Base-by-base conservation (phyloP, 768 basidiomycete species). In the Pleurotus eryngii region DNA sequence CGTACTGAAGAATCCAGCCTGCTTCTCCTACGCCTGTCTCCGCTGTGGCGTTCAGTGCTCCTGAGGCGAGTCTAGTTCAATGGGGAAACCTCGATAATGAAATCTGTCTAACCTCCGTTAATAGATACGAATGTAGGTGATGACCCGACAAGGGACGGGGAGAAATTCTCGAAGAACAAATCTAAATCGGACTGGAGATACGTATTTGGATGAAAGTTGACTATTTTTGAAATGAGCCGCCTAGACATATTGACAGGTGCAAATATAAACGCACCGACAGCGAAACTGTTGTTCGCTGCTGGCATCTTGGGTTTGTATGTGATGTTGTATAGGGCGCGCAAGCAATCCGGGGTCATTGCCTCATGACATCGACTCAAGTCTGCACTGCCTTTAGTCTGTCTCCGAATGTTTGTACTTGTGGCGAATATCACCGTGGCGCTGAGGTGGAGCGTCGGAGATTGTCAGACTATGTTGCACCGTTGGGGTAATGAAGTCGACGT, bases 1-100 rank as follows among this genome's bases (percentile, higher is more conserved):
- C 68, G 55, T 79, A 80, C 60, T 81, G 69, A 5, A 82, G 65
- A 57, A 79, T 78, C 55, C 78, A 72, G 47, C 74, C 72, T 30
- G 70, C 70, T 59, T 81, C 81, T 18, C 72, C 75, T 55, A 76
- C 73, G 55, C 57, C 58, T 15, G 65, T 59, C 7, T 58, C 56
- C 5, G 59, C 39, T 38, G 66, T 61, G 27, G 63, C 47, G 20
- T 61, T 65, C 40, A 64, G 46, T 20, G 55, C 58, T 22, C 14
- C 20, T 48, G 20, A 1, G 24, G 46, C 3, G 20, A 22, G 57
- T 45, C 7, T 55, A 7, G 11, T 9, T 35, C 30, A 35, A 35
- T 35, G 30, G 30, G 30, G 30, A 35, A 35, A 9, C 49, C 22
- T 24, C 9, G 27, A 24, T 12, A 27, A 22, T 3, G 35, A 14